Conservation (phyloP, 2,329 filamentous ascomycete genomes). For the Colletotrichum sp. region DNA sequence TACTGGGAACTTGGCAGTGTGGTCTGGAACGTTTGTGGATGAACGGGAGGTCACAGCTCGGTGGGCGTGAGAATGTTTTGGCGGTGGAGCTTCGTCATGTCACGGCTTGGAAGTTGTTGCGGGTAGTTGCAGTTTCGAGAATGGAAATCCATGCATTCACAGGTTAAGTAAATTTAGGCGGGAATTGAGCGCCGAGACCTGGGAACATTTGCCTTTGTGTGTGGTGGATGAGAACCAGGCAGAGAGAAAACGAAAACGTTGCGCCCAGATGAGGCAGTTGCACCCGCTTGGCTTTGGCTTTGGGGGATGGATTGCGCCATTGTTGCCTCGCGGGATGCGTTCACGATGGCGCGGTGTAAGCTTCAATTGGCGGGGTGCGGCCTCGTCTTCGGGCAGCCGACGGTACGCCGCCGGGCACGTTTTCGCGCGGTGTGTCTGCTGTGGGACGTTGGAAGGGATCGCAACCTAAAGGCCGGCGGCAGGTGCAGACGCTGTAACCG, state of each 20-base stretch:
- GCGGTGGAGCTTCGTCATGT: neutral
- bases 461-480: neutral
- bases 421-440: neutral
- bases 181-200: neutral
- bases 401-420: neutral
- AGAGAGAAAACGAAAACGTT: neutral
- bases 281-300: neutral
- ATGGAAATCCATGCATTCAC: neutral
- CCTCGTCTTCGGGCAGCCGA: neutral
- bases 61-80: neutral
- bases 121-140: neutral
- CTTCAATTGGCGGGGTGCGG: neutral
- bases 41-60: neutral
- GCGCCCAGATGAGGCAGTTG: neutral
- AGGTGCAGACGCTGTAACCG: neutral
- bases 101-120: neutral
- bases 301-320: neutral
- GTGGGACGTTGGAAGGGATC: neutral
- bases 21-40: neutral
- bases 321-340: neutral
- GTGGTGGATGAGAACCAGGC: neutral
- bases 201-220: neutral
- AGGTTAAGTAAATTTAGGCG: neutral
- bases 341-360: neutral
- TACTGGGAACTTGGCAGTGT: neutral